Base-by-base conservation (phyloP, 768 basidiomycete species). In the Lenzites betulinus region DNA sequence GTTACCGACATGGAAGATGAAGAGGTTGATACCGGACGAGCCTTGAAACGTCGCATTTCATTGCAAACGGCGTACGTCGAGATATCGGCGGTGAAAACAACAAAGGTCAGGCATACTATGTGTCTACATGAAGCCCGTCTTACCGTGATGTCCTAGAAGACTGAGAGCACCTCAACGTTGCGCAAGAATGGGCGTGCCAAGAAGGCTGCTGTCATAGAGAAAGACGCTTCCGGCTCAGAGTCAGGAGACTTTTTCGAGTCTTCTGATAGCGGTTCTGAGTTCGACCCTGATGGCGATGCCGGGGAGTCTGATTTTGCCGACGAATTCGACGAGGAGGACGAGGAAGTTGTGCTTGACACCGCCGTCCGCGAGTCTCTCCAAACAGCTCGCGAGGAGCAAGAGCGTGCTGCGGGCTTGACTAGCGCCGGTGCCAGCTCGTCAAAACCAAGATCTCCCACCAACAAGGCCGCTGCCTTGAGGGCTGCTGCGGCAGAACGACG, bases 251-350 rank as follows among this genome's bases (percentile, higher is more conserved):
- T 79, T 26, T 75, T 78, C 12, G 86, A 88, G 58, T 84, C 81
- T 18, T 81, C 80, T 30, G 80, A 77, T 54, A 83, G 80, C 69
- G 85, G 79, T 26, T 89, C 89, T 41, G 87, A 88, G 57, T 89
- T 87, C 63, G 75, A 81, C 42, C 75, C 60, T 3, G 79, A 79
- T 12, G 74, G 77, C 18, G 65, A 59, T 0, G 64, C 60, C 20
- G 60, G 43, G 6, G 60, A 47, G 11, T 65, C 52, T 7, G 58
- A 62, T 25, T 18, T 62, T 25, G 44, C 30, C 7, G 56, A 54
- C 7, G 56, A 46, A 18, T 18, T 62, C 53, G 54, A 55, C 20
- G 57, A 57, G 23, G 66, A 71, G n/a, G 70, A 69, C 33, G 68
- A 74, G 63, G 60, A 62, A 7, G 54, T 84, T 22, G 81, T 89